Percentiles rank a stretch among this genome's conserved stretches.
Conservation (phyloP, 805 yeast species). For the Schwanniomyces pseudopolymorphus region DNA sequence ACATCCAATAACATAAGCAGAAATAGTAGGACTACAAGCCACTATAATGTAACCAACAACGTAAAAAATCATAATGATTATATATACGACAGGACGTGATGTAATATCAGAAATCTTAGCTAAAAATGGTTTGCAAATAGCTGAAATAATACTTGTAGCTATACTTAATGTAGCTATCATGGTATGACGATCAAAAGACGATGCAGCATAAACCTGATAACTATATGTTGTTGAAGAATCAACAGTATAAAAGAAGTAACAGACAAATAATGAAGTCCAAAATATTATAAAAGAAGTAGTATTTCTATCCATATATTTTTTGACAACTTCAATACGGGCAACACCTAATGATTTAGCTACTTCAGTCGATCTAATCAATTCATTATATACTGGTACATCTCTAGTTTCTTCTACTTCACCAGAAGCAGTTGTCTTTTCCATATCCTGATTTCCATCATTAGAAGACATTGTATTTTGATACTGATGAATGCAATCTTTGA, state of each 20-base stretch:
- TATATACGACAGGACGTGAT: slow-evolving; percentile 6
- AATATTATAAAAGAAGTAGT: background rate
- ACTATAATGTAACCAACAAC: slow-evolving; percentile 19
- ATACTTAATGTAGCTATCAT: slow-evolving; percentile 18
- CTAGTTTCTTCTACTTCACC: background rate
- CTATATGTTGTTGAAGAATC: background rate
- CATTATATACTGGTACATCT: background rate
- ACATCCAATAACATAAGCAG: slow-evolving; percentile 23
- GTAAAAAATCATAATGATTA: slow-evolving; percentile 7
- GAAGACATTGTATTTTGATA: too few species aligned
- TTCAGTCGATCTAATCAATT: background rate
- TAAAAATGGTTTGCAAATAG: slow-evolving; percentile 12
- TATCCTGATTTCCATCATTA: too few species aligned
- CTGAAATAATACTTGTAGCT: slow-evolving; percentile 19
- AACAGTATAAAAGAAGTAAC: background rate
- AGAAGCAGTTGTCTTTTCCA: too few species aligned
- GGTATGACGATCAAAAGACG: slow-evolving; percentile 16
- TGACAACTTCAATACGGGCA: background rate
- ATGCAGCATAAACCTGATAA: background rate
- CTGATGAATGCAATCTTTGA: too few species aligned
- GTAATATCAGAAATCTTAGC: slow-evolving; percentile 22
- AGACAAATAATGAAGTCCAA: background rate
- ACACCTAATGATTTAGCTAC: background rate
- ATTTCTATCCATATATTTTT: background rate
- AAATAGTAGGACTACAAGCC: slow-evolving; percentile 17